phyloP scores from a whole-genome alignment of 345 rosid genomes.

The Camelina neglecta region DNA sequence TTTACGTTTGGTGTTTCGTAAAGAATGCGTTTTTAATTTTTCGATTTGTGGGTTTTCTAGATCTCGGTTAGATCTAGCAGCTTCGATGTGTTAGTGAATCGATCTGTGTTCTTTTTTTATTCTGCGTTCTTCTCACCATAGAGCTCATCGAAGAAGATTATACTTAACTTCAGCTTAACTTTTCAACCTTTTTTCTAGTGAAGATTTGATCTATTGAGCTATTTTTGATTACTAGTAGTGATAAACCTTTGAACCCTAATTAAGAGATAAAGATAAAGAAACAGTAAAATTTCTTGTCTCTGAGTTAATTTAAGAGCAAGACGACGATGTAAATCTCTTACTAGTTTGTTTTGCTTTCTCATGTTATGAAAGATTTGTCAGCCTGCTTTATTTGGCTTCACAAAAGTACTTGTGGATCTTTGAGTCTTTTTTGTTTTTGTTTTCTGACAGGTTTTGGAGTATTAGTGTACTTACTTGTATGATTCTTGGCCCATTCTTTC shows the following conservation, averaged over 20 bases:
- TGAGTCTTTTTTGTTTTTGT: neutral
- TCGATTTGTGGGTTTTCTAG: constrained; percentile 34
- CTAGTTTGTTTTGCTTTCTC: too few species aligned
- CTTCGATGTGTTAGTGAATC: constrained; percentile 19
- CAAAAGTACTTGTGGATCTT: constrained; percentile 13
- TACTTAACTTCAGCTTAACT: neutral
- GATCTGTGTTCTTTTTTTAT: constrained; percentile 34
- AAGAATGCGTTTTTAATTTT: constrained; percentile 8
- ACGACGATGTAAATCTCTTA: too few species aligned
- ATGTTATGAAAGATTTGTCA: too few species aligned
- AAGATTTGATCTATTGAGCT: constrained; percentile 22
- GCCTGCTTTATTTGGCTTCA: too few species aligned
- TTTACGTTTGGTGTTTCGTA: constrained; percentile 29
- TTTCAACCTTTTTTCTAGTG: neutral
- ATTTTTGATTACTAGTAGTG: neutral
- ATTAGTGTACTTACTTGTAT: constrained; percentile 12
- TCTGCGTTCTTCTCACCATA: neutral
- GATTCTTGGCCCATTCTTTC: constrained; percentile 19
- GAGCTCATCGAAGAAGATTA: constrained; percentile 11
- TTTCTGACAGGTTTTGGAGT: constrained; percentile 26
- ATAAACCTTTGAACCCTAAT: constrained; percentile 6
- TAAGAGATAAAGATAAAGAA: neutral
- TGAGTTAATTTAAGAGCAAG: too few species aligned
- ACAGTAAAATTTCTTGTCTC: neutral
- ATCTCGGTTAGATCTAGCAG: constrained; percentile 45